phyloP scores from a whole-genome alignment of 176 grass and related monocot species.

The Rhynchospora breviuscula region DNA sequence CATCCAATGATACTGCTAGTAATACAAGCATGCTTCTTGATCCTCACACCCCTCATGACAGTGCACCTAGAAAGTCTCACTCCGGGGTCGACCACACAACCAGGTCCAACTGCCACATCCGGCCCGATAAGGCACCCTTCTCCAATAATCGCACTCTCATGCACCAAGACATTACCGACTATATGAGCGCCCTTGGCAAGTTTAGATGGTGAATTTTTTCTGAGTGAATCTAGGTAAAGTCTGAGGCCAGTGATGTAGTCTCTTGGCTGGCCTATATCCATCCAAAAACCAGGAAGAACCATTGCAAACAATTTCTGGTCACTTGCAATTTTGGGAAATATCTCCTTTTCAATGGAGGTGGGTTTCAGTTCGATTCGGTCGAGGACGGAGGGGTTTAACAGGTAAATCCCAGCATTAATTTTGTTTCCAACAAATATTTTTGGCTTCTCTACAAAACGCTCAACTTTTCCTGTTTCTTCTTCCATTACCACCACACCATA shows the following conservation, averaged over 20 bases:
- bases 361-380: constrained; percentile 79
- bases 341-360: constrained; percentile 94
- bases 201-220: constrained; percentile 57
- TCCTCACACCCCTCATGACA: constrained; percentile 52
- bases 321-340: constrained; percentile 73
- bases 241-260: constrained; percentile 83
- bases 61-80: constrained; percentile 87
- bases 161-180: constrained; percentile 59
- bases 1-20: constrained; percentile 86
- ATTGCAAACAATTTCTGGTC: constrained; percentile 53
- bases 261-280: constrained; percentile 83
- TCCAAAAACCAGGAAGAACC: constrained; percentile 98
- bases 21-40: constrained; percentile 80
- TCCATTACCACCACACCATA: constrained; percentile 96
- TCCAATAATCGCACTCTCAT: constrained; percentile 81
- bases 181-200: constrained; percentile 50
- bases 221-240: constrained; percentile 70
- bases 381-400: constrained; percentile 82
- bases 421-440: constrained; percentile 98
- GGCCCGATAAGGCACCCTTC: constrained; percentile 92
- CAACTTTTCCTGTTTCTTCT: constrained; percentile 59
- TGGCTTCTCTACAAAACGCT: constrained; percentile 90
- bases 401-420: constrained; percentile 94
- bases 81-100: constrained; percentile 71
- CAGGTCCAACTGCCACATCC: constrained; percentile 75